Evolutionary conservation across 179 eudicot genomes (phyloP).

Genomic region (Beta lomatogona): DNA sequence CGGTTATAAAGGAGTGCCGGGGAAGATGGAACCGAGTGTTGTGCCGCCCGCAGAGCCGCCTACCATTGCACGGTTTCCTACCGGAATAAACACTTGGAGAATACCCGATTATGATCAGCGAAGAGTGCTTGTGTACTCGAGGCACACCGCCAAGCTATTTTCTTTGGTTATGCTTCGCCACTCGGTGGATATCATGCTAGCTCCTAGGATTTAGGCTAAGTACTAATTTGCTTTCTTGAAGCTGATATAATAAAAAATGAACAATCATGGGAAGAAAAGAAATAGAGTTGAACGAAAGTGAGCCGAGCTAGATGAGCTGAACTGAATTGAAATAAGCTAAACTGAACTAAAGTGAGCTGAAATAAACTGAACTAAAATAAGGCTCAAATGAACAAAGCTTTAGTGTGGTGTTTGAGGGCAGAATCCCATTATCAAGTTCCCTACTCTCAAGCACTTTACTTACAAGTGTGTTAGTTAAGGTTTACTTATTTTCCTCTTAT

Average conservation of each 20-base stretch:
- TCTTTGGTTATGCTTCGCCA: neutral
- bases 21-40: slow-evolving; percentile 16
- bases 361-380: too few species aligned
- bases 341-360: too few species aligned
- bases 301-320: too few species aligned
- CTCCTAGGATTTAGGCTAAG: neutral
- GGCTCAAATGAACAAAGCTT: too few species aligned
- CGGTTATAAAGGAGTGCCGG: slow-evolving; percentile 30
- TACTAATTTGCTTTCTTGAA: neutral
- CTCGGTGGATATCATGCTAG: slow-evolving; percentile 3
- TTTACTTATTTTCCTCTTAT: too few species aligned
- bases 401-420: too few species aligned
- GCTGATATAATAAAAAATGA: neutral
- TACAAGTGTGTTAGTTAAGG: too few species aligned
- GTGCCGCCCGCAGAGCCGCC: slow-evolving; percentile 21
- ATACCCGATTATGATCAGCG: slow-evolving; percentile 1
- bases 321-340: too few species aligned
- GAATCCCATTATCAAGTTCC: too few species aligned
- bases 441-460: too few species aligned
- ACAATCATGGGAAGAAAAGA: neutral
- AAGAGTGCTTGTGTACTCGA: slow-evolving; percentile 9
- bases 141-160: neutral
- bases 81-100: slow-evolving; percentile 10
- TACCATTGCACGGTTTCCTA: neutral
- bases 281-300: too few species aligned